Evolutionary conservation across 1,284 basidiomycete genomes (phyloP).

Genomic region (Anthracocystis setariae): DNA sequence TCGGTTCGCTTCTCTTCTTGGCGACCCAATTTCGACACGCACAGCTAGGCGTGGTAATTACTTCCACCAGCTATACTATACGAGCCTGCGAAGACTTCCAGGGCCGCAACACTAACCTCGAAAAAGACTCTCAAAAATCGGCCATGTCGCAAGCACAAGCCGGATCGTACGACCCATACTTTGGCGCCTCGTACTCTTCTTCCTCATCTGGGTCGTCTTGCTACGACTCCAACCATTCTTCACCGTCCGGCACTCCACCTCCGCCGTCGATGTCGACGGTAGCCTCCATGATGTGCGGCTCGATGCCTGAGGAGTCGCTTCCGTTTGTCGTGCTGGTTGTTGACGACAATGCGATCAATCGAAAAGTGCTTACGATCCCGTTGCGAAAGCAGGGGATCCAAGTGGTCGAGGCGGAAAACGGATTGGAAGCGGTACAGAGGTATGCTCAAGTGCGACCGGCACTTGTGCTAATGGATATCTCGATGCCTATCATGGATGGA

Average conservation of each 20-base stretch:
- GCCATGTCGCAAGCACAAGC: conserved; percentile 27
- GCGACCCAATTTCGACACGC: not conserved
- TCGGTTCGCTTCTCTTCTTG: not conserved
- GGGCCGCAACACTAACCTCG: too few relatives aligned
- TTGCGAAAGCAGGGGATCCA: conserved; percentile 45
- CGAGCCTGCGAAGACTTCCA: too few relatives aligned
- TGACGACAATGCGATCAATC: conserved; percentile 64
- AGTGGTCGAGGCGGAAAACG: conserved; percentile 54
- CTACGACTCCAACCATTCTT: conserved; percentile 25
- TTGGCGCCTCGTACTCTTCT: conserved; percentile 22
- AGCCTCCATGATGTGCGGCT: conserved; percentile 19
- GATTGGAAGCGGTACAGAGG: conserved; percentile 48
- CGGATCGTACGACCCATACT: conserved; percentile 22
- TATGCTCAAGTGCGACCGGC: conserved; percentile 37
- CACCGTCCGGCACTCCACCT: conserved; percentile 25
- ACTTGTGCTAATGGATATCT: conserved; percentile 62
- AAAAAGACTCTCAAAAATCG: not conserved
- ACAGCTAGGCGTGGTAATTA: not conserved
- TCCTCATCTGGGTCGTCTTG: conserved; percentile 25
- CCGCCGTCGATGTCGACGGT: conserved; percentile 11
- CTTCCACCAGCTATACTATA: not conserved
- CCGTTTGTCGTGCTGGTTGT: conserved; percentile 55
- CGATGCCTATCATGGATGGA: conserved; percentile 62
- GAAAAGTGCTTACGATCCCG: conserved; percentile 49
- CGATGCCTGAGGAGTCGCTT: conserved; percentile 13